A percentile compares a stretch with the other conserved stretches of the same genome.
phyloP scores from a whole-genome alignment of 495 filamentous ascomycete genomes.

The Pyrenula massariospora region DNA sequence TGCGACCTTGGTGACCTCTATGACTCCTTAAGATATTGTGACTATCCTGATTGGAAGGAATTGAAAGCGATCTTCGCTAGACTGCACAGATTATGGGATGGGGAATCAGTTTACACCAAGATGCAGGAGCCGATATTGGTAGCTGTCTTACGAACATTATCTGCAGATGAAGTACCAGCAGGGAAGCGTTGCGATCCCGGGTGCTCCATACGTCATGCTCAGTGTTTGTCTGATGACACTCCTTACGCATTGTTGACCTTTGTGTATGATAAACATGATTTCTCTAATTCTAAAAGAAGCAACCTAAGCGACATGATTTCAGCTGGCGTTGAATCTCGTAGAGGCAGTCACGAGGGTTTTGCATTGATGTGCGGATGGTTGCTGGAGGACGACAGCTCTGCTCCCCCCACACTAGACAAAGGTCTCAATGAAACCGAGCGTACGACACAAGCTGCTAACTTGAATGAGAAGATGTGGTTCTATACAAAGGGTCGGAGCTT shows the following conservation, averaged over 20 bases:
- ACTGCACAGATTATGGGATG: not conserved
- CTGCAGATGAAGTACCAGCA: not conserved
- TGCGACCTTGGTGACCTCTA: not conserved
- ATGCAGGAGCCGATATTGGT: not conserved
- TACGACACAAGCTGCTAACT: not conserved
- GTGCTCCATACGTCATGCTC: too few species aligned
- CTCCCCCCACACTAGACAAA: not conserved
- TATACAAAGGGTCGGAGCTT: not conserved
- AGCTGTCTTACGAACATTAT: not conserved
- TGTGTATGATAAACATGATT: not conserved
- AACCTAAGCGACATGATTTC: not conserved
- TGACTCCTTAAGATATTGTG: not conserved
- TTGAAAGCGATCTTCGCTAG: not conserved
- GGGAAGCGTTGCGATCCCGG: not conserved
- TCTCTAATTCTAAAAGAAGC: not conserved
- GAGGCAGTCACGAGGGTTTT: not conserved
- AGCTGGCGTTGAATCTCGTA: not conserved
- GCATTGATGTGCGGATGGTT: not conserved
- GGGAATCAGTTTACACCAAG: not conserved
- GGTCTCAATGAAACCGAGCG: not conserved
- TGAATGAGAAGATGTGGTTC: not conserved
- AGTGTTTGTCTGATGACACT: too few species aligned
- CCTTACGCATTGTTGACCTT: too few species aligned
- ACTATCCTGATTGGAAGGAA: not conserved
- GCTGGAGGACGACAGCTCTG: not conserved